phyloP scores from a whole-genome alignment of 768 basidiomycete genomes.

The Infundibulicybe gibba region DNA sequence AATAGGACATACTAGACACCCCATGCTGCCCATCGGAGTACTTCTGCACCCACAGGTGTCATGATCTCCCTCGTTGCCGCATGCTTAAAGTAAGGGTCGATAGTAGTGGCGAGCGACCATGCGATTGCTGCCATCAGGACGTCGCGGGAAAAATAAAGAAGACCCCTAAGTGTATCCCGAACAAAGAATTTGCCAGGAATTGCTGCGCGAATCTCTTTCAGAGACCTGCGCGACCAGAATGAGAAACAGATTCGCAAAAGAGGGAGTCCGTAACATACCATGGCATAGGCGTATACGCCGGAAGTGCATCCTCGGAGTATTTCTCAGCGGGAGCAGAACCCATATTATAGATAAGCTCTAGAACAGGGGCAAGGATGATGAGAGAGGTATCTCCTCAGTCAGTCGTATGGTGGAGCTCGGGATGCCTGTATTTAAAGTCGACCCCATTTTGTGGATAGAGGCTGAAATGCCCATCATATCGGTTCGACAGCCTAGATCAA shows the following conservation, averaged over 20 bases:
- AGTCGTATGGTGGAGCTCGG: no score
- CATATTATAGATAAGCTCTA: slow-evolving; percentile 6
- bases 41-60: slow-evolving; percentile 31
- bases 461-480: no score
- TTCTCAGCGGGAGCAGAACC: slow-evolving; percentile 8
- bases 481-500: no score
- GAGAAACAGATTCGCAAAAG: not conserved
- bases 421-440: no score
- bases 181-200: slow-evolving; percentile 44
- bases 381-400: no score
- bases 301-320: slow-evolving; percentile 37
- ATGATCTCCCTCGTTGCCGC: slow-evolving; percentile 16
- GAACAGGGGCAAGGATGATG: not conserved
- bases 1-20: slow-evolving; percentile 36
- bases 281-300: slow-evolving; percentile 41
- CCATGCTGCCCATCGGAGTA: slow-evolving; percentile 41
- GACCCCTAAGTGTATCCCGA: slow-evolving; percentile 34
- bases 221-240: slow-evolving; percentile 28
- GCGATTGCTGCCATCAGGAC: slow-evolving; percentile 35
- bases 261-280: slow-evolving; percentile 28
- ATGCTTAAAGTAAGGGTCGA: slow-evolving; percentile 38
- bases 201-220: slow-evolving; percentile 46
- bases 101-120: slow-evolving; percentile 38
- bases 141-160: slow-evolving; percentile 43
- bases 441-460: no score